phyloP scores from a whole-genome alignment of 257 asterid genomes.

The Leonotis leonurus region DNA sequence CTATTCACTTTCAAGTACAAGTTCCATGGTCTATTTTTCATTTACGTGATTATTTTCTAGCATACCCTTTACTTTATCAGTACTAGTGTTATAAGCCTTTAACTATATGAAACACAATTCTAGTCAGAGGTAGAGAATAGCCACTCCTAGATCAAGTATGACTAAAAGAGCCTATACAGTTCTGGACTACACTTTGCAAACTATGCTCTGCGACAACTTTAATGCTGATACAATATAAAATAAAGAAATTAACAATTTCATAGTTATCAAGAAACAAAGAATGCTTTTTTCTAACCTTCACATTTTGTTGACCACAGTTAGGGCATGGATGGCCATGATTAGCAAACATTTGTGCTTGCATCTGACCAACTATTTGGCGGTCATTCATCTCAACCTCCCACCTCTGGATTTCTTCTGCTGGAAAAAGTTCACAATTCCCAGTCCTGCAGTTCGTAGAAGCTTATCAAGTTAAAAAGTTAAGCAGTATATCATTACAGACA shows the following conservation, averaged over 20 bases:
- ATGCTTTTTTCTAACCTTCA: constrained; percentile 43
- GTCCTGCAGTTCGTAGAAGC: constrained; percentile 33
- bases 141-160: too few species aligned
- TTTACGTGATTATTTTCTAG: too few species aligned
- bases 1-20: too few species aligned
- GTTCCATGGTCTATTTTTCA: too few species aligned
- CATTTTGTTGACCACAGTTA: constrained; percentile 54
- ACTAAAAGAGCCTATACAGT: too few species aligned
- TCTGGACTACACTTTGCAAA: too few species aligned
- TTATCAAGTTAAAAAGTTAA: not conserved
- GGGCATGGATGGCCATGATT: constrained; percentile 58
- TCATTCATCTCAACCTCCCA: constrained; percentile 66
- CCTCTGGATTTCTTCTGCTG: constrained; percentile 47
- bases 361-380: constrained; percentile 46
- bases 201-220: not conserved
- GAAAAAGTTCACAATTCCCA: constrained; percentile 64
- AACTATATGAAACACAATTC: too few species aligned
- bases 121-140: too few species aligned
- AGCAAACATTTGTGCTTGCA: constrained; percentile 39
- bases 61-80: too few species aligned
- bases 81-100: too few species aligned
- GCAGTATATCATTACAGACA: not conserved
- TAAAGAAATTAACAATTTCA: not conserved
- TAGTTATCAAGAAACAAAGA: not conserved
- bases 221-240: not conserved